Evolutionary conservation across 176 grass and related monocot genomes (phyloP).

Genomic region (Coix lacrymajobi): DNA sequence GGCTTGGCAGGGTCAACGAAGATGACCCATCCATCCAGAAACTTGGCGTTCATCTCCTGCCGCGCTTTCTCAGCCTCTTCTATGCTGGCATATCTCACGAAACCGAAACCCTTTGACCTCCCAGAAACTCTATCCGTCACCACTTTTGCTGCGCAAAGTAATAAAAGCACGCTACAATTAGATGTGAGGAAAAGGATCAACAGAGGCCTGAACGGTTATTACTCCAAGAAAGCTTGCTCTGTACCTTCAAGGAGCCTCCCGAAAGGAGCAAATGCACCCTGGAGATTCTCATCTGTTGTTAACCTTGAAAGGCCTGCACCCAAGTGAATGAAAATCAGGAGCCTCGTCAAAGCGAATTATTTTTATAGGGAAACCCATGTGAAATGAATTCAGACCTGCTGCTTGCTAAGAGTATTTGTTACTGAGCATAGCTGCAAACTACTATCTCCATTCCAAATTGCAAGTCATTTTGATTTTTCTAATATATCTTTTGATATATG

Average conservation of each 20-base stretch:
- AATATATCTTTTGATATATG: no score
- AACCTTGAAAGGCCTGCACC: conserved; percentile 75
- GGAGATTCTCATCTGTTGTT: conserved; percentile 81
- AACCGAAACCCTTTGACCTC: conserved; percentile 89
- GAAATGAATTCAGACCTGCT: background rate
- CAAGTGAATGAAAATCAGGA: conserved; percentile 6
- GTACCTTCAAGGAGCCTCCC: conserved; percentile 79
- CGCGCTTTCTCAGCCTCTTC: conserved; percentile 77
- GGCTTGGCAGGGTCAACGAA: conserved; percentile 87
- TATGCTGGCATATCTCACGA: conserved; percentile 61
- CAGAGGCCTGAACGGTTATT: background rate
- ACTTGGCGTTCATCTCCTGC: conserved; percentile 81
- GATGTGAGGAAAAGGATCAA: conserved; percentile 14
- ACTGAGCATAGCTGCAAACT: background rate
- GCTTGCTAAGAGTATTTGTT: background rate
- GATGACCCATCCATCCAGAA: conserved; percentile 97
- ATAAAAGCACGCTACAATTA: background rate
- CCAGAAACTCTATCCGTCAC: conserved; percentile 69
- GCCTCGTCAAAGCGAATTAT: background rate
- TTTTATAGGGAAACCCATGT: background rate
- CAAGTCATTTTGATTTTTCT: background rate
- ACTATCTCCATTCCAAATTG: background rate
- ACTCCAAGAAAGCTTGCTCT: background rate
- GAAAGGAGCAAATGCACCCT: conserved; percentile 59
- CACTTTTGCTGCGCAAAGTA: conserved; percentile 57